Evolutionary conservation across 106 monocot species (phyloP).

Genomic region (Apostasia shenzhenica): DNA sequence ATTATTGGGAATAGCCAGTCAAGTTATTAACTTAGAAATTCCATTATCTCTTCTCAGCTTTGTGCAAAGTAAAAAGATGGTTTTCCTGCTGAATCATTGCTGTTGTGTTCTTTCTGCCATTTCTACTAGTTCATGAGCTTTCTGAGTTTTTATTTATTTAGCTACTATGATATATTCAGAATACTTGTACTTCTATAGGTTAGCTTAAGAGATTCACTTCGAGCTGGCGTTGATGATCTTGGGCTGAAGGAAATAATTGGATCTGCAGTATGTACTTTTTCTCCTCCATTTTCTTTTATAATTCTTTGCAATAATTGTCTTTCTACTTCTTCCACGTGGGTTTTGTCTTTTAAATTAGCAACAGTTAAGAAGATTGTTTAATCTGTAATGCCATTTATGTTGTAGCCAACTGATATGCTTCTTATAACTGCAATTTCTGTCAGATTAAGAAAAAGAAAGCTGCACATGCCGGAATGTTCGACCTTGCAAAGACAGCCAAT

Average conservation of each 20-base stretch:
- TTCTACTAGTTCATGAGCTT: too few relatives aligned
- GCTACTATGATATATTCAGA: too few relatives aligned
- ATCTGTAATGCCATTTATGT: too few relatives aligned
- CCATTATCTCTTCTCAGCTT: too few relatives aligned
- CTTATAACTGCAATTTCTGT: neutral
- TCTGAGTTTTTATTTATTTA: too few relatives aligned
- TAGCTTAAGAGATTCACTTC: slow-evolving; percentile 92
- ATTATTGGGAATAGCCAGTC: too few relatives aligned
- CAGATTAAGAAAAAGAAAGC: slow-evolving; percentile 97
- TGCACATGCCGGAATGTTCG: slow-evolving; percentile 97
- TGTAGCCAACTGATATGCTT: neutral
- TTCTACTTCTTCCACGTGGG: neutral
- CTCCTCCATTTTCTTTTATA: neutral
- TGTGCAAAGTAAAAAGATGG: too few relatives aligned
- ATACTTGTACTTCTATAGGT: slow-evolving; percentile 28
- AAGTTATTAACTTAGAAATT: too few relatives aligned
- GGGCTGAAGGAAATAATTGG: slow-evolving; percentile 89
- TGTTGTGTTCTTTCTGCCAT: too few relatives aligned
- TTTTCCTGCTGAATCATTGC: too few relatives aligned
- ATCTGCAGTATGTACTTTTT: slow-evolving; percentile 54
- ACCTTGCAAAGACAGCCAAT: slow-evolving; percentile 91
- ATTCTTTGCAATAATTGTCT: neutral
- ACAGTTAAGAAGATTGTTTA: neutral
- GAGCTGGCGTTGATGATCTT: slow-evolving; percentile 70
- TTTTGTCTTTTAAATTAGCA: neutral